phyloP scores from a whole-genome alignment of 2,329 filamentous ascomycete species.

The Aspergillus viridinutans region DNA sequence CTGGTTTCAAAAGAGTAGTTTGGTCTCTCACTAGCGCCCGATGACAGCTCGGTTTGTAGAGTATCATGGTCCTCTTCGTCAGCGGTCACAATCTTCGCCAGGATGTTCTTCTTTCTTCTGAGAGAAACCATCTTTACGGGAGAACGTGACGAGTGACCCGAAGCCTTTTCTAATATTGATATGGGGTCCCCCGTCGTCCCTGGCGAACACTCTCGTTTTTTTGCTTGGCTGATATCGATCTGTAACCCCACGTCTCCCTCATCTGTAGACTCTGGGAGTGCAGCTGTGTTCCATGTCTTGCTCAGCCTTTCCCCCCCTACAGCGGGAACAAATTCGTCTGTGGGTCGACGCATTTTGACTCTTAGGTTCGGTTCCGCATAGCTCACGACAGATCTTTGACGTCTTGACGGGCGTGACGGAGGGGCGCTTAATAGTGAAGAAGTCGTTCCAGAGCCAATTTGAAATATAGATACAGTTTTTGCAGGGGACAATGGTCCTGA shows the following conservation, averaged over 20 bases:
- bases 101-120: slow-evolving; percentile 27
- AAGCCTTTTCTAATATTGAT: slow-evolving; percentile 12
- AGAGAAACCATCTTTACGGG: slow-evolving; percentile 24
- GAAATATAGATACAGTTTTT: neutral
- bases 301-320: slow-evolving; percentile 53
- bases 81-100: slow-evolving; percentile 15
- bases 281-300: slow-evolving; percentile 44
- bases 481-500: neutral
- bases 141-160: slow-evolving; percentile 11
- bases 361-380: slow-evolving; percentile 78
- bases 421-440: slow-evolving; percentile 46
- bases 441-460: neutral
- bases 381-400: slow-evolving; percentile 65
- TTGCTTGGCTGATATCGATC: neutral
- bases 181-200: slow-evolving; percentile 16
- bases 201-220: slow-evolving; percentile 9
- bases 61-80: neutral
- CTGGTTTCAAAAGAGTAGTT: neutral
- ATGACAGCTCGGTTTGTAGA: neutral
- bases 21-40: neutral
- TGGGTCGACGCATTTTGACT: slow-evolving; percentile 78
- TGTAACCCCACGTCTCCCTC: slow-evolving; percentile 7
- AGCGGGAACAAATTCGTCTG: slow-evolving; percentile 70
- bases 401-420: slow-evolving; percentile 58
- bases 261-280: neutral